Percentiles rank a stretch among this genome's conserved stretches.
Conservation (phyloP, 2,329 filamentous ascomycete genomes). For the Neonectria magnoliae region DNA sequence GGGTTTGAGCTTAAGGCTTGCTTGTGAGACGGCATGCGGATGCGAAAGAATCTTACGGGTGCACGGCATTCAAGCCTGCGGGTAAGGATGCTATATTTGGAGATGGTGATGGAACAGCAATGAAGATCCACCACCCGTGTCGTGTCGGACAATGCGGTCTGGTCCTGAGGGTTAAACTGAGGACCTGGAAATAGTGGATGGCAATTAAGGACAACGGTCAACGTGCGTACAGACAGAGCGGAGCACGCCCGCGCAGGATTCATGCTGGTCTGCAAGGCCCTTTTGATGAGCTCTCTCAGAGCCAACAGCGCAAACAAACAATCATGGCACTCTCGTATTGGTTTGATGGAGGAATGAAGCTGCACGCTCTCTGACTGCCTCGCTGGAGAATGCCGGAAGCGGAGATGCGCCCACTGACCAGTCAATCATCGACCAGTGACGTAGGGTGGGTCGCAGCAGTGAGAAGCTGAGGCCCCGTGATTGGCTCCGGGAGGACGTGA, state of each 20-base stretch:
- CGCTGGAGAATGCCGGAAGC: neutral
- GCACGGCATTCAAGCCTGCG: conserved; percentile 8
- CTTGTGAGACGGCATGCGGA: neutral
- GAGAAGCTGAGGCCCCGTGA: conserved; percentile 24
- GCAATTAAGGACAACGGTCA: neutral
- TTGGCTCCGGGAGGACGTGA: conserved; percentile 30
- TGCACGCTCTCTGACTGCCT: neutral
- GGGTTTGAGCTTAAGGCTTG: neutral
- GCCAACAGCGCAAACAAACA: neutral
- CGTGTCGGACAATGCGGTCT: neutral
- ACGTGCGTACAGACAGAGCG: neutral
- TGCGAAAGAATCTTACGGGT: conserved; percentile 1
- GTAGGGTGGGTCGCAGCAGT: conserved; percentile 26
- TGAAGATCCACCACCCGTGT: neutral
- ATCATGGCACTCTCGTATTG: neutral
- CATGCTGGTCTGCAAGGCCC: neutral
- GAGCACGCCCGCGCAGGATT: neutral
- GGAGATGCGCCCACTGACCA: conserved; percentile 5
- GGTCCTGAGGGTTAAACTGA: neutral
- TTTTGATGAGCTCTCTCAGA: neutral
- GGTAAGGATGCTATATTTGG: conserved; percentile 2
- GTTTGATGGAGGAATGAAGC: neutral
- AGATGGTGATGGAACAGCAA: neutral
- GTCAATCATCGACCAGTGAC: conserved; percentile 7
- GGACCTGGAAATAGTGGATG: neutral